phyloP scores from a whole-genome alignment of 768 basidiomycete species.

The Mycena filopes region DNA sequence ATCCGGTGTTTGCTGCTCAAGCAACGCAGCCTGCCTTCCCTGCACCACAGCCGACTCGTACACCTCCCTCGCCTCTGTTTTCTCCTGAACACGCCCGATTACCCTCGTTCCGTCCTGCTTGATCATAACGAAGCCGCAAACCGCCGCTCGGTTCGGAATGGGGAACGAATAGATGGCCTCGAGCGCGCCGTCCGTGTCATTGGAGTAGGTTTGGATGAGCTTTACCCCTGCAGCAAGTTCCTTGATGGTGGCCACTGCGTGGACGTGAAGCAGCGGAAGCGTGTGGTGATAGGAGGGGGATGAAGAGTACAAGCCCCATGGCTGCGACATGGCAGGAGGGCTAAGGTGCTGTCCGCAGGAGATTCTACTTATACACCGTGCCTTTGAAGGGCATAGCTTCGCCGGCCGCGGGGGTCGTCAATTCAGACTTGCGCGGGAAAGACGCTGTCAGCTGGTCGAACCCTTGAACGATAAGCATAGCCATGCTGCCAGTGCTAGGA shows the following conservation, averaged over 20 bases:
- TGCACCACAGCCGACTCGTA: constrained; percentile 14
- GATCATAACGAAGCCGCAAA: constrained; percentile 16
- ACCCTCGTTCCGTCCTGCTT: constrained; percentile 25
- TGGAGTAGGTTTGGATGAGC: constrained; percentile 24
- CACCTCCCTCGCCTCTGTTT: constrained; percentile 15
- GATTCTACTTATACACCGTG: too few relatives aligned
- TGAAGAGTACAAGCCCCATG: too few relatives aligned
- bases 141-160: constrained; percentile 18
- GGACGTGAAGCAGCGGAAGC: constrained; percentile 17
- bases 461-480: too few relatives aligned
- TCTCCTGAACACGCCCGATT: constrained; percentile 22
- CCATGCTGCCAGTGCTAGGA: too few relatives aligned
- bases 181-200: constrained; percentile 6
- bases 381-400: too few relatives aligned
- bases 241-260: constrained; percentile 16
- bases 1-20: constrained; percentile 19
- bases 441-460: too few relatives aligned
- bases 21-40: constrained; percentile 15
- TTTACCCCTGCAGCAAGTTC: constrained; percentile 26
- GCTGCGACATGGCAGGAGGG: too few relatives aligned
- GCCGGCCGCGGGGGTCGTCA: too few relatives aligned
- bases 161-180: constrained; percentile 26
- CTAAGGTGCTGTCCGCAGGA: too few relatives aligned
- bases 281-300: too few relatives aligned
- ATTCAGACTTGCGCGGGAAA: too few relatives aligned